Evolutionary conservation across 495 filamentous ascomycete genomes (phyloP).

Genomic region (Talaromyces wortmannii): DNA sequence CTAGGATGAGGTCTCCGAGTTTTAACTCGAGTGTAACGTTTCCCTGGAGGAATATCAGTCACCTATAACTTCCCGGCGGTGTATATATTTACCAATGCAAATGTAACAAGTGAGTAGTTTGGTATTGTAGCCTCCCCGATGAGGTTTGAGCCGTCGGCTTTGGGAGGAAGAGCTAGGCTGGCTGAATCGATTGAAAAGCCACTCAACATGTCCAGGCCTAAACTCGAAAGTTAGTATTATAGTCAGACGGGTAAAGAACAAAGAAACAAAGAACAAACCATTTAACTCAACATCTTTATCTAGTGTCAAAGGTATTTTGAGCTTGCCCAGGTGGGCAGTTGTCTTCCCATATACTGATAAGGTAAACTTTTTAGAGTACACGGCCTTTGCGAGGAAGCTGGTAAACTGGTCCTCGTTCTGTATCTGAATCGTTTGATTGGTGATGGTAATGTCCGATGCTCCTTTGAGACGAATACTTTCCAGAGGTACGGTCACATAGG

Average conservation of each 20-base stretch:
- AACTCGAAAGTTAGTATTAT: background rate
- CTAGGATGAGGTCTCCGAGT: conserved; percentile 33
- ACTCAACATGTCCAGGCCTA: conserved; percentile 22
- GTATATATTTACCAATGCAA: conserved; percentile 20
- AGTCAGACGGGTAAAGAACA: background rate
- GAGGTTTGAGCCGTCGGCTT: conserved; percentile 23
- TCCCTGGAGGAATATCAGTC: conserved; percentile 7
- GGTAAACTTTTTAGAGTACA: conserved; percentile 19
- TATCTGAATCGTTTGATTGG: conserved; percentile 15
- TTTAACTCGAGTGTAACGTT: conserved; percentile 26
- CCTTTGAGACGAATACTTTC: conserved; percentile 22
- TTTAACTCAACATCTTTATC: conserved; percentile 28
- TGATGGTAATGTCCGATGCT: conserved; percentile 24
- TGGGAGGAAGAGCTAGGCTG: conserved; percentile 13
- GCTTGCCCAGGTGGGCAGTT: conserved; percentile 24
- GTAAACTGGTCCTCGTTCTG: conserved; percentile 20
- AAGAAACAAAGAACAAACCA: conserved; percentile 9
- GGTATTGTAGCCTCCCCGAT: conserved; percentile 28
- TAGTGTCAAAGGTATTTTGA: conserved; percentile 27
- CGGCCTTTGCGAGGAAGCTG: conserved; percentile 25
- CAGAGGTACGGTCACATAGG: conserved; percentile 19
- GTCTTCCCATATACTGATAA: conserved; percentile 24
- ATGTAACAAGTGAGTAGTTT: conserved; percentile 29
- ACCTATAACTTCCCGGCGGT: background rate
- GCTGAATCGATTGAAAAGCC: conserved; percentile 20